Evolutionary conservation across 768 basidiomycete species (phyloP), one percentile per base, ranked within the genome.

Genomic region (Podaxis rugospora): DNA sequence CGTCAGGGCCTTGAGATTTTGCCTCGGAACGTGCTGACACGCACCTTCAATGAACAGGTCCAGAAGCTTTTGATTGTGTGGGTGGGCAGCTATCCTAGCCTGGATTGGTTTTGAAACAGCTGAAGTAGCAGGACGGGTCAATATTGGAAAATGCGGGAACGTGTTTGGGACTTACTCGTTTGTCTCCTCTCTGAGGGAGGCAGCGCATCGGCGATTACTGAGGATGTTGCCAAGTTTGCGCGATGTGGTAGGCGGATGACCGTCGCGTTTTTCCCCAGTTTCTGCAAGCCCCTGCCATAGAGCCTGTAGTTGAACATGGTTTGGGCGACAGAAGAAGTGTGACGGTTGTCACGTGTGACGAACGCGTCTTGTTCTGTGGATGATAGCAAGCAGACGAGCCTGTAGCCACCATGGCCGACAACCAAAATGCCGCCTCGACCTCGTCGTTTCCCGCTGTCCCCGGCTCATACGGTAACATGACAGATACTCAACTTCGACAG

Each of bases 401-500:
- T 49, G n/a, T 47, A 18, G 49, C 55, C 23, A 53, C 35, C 52
- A 49, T 61, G 52, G 28, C 59, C 23, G 51, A 55, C 44, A n/a
- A 16, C 40, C 50, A 56, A 16, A 54, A 77, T 75, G 74, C 62
- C 72, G n/a, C 65, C 28, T 53, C 64, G 18, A 51, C 65, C 36
- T 62, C 69, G 51, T 61, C 61, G 46, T 62, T 65, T 36, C 62
- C 64, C 16, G 59, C 59, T 36, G 44, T 53, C 2, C 44, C 59
- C n/a, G 46, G 32, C 11, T 36, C 59, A 35, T 61, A 74, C 56
- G 70, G 75, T 51, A 75, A 70, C 57, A 81, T 90, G 77, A 76
- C 86, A 0, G 87, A 88, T 68, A 75, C 79, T 54, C 87, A 89
- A 65, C 78, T 90, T 50, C 76, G 79, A 27, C 85, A 88, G 68